Percentiles rank a stretch among this genome's conserved stretches.
Evolutionary conservation across 306 rosid species (phyloP).

Genomic region (Sicyos baderoa): DNA sequence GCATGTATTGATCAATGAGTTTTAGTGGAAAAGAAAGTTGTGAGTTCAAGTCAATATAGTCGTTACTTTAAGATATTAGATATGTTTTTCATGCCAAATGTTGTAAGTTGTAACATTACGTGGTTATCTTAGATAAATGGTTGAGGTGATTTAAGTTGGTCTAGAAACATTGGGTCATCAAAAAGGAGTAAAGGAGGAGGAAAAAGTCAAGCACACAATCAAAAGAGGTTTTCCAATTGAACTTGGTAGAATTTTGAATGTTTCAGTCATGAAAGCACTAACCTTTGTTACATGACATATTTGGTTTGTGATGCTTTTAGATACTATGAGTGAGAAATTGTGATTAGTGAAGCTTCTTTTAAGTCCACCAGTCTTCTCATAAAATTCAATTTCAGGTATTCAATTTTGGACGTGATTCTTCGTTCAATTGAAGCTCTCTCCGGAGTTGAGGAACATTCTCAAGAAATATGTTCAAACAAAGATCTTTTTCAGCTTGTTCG

Average conservation of each 20-base stretch:
- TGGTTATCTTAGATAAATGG: background rate
- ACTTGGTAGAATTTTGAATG: background rate
- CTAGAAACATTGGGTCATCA: background rate
- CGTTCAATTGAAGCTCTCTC: conserved; percentile 71
- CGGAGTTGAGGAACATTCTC: conserved; percentile 61
- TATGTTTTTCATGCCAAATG: background rate
- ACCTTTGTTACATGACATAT: background rate
- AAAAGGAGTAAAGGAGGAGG: background rate
- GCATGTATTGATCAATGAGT: background rate
- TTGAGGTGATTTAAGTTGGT: conserved; percentile 1
- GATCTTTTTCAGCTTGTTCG: conserved; percentile 50
- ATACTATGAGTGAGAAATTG: background rate
- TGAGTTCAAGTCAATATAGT: background rate
- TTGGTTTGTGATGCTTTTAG: conserved; percentile 1
- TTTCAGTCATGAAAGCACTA: conserved; percentile 8
- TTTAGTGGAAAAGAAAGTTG: background rate
- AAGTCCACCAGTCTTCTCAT: conserved; percentile 18
- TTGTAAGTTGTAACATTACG: background rate
- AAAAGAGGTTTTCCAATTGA: background rate
- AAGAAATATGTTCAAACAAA: conserved; percentile 60
- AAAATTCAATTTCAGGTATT: conserved; percentile 44
- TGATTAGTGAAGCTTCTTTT: background rate
- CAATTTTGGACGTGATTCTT: conserved; percentile 66
- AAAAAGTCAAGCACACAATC: background rate
- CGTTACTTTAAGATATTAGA: background rate